Base-by-base conservation (phyloP, 768 basidiomycete species). In the Boletus speciosus region DNA sequence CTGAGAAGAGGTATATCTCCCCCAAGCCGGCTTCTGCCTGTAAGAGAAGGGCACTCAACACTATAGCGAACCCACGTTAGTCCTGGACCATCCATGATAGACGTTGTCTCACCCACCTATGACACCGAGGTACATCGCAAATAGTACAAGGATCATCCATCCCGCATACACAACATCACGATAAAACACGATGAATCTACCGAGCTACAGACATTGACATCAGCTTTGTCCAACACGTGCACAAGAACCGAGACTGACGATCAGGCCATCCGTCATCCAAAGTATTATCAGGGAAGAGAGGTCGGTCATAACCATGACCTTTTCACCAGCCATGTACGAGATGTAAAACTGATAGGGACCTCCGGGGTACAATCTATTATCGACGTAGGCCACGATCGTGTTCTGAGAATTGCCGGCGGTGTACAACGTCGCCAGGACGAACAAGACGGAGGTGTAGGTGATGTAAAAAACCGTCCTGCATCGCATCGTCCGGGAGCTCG, bases 201-300 rank as follows among this genome's bases (percentile, higher is more conserved):
- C 66, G 32, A 67, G 54, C 66, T 66, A 23, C 7, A 41, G 6
- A 31, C 1, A 2, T 2, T 9, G 8, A 31, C 14, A 35, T 61
- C 31, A 69, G 44, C 14, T 21, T 23, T 12, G 25, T 7, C 7
- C 6, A 6, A 39, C 34, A 19, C 3, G 6, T 38, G 34, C 4
- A 38, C 11, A 8, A 54, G 15, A 55, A 34, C 21, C 1, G 10
- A 40, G 1, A 63, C 66, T 51, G 8, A 70, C 66, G 11, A 69
- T 68, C 32, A 68, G 36, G 5, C 53, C 63, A 43, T 68, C 69
- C 47, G 67, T 64, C 67, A 68, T 58, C 66, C 67, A 68, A 42
- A 70, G 51, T 46, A 68, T 68, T 14, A 71, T 35, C 23, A 62
- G n/a, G 25, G 62, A 50, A 5, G 53, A 12, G 45, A 69, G 2